phyloP scores from a whole-genome alignment of 345 rosid species.

The Boechera retrofracta region DNA sequence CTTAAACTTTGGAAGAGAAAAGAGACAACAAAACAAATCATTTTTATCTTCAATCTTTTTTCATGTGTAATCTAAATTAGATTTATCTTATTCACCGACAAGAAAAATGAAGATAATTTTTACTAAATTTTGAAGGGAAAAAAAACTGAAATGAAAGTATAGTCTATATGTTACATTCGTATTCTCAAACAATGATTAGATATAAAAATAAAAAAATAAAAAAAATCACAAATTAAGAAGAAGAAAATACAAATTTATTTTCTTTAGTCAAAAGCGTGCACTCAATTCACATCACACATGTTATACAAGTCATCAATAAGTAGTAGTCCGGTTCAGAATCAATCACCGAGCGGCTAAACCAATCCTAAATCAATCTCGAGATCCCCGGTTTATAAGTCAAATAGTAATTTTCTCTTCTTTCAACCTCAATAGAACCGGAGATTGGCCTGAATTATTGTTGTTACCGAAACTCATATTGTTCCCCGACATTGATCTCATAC shows the following conservation, averaged over 20 bases:
- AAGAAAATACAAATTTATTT: background rate
- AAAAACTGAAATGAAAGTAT: background rate
- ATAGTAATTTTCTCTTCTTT: slow-evolving; percentile 74
- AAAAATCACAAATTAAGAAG: slow-evolving; percentile 20
- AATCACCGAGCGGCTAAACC: slow-evolving; percentile 32
- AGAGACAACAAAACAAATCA: background rate
- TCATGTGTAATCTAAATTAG: slow-evolving; percentile 26
- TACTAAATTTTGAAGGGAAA: background rate
- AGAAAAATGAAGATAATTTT: background rate
- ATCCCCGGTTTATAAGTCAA: slow-evolving; percentile 34
- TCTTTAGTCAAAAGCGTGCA: slow-evolving; percentile 40
- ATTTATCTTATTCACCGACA: background rate
- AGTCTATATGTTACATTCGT: slow-evolving; percentile 14
- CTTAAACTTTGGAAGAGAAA: slow-evolving; percentile 38
- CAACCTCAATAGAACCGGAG: slow-evolving; percentile 67
- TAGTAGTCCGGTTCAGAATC: slow-evolving; percentile 24
- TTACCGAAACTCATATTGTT: slow-evolving; percentile 54
- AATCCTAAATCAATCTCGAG: slow-evolving; percentile 22
- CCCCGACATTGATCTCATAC: slow-evolving; percentile 45
- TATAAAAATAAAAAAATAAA: background rate
- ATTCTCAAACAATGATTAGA: slow-evolving; percentile 18
- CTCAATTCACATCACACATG: slow-evolving; percentile 42
- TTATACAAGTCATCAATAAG: slow-evolving; percentile 39
- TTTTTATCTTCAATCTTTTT: slow-evolving; percentile 12
- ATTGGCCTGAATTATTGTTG: slow-evolving; percentile 43